Evolutionary conservation across 2,329 filamentous ascomycete genomes (phyloP), one percentile per base, ranked within the genome.

Genomic region (Aspergillus alliaceus): DNA sequence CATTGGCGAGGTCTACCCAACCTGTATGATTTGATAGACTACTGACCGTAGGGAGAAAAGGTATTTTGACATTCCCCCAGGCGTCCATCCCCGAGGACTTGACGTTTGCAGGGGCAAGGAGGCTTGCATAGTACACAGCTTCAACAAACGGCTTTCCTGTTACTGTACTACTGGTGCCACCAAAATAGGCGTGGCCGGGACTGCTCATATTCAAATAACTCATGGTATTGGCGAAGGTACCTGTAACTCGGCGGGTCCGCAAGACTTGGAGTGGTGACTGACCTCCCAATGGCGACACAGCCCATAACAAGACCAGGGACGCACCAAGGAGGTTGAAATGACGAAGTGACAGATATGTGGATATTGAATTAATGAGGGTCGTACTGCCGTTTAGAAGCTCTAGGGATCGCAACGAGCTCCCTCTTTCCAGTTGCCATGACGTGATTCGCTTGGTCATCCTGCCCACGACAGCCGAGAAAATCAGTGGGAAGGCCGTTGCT

Each of bases 241-340:
- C n/a, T n/a, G n/a, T n/a, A n/a, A n/a, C n/a, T n/a, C n/a, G 31
- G 12, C 22, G 15, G 7, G 34, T 54, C 8, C 22, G 8, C 1
- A 54, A n/a, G 32, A 54, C 40, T 18, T 49, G 46, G 14, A 54
- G 52, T 14, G 44, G 35, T 9, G 52, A 49, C 32, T 54, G 52
- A 15, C 52, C 44, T 1, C 52, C 52, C 1, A 54, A 11, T 3
- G 52, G 52, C 11, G 52, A 54, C 6, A 54, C n/a, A 25, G 34
- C 32, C 52, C 52, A 54, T 2, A 54, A 22, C 4, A 49, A 14
- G 3, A 54, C 5, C 2, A 54, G 31, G 6, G n/a, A 2, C 2
- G 40, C 14, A 6, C 24, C 27, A 2, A 54, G 11, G 6, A 29
- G 24, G 11, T 54, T 54, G 44, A 40, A 32, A 5, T 18, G 22